Evolutionary conservation across 371 early-diverging fungal species (phyloP), one percentile per base, ranked within the genome.

Genomic region (Dichotomocladium elegans): DNA sequence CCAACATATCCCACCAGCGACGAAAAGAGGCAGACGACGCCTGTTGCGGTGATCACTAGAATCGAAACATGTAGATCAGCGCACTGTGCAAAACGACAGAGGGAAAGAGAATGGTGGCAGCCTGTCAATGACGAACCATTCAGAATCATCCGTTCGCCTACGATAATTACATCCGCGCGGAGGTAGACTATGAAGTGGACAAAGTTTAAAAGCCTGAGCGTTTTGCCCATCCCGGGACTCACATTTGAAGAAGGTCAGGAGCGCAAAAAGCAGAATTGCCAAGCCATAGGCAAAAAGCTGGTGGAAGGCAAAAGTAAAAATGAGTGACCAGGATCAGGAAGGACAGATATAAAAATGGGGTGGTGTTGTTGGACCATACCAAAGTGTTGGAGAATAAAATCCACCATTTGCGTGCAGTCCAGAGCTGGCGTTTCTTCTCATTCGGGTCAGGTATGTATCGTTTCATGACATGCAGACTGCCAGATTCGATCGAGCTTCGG

Each of bases 381-480:
- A 81, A 22, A 6, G 79, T 78, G 40, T 83, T 83, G 10, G 79
- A 54, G 9, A 80, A 37, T 3, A 81, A 57, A 7, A 83, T 53
- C 61, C 72, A 65, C 64, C 74, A 68, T 43, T 83, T 83, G 30
- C 77, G 79, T 24, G 56, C 40, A 2, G 81, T 75, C 83, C 83
- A 83, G n/a, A 72, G 60, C 35, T 66, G 64, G 37, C 58, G 65
- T 49, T 70, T 68, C 29, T 64, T 68, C 17, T 46, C 35, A 6
- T 55, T 29, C 3, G 65, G 55, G 56, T 73, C 68, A 2, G 61
- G 58, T 5, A 44, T 35, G 33, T 63, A 64, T 29, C 70, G 53
- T 47, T 77, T 77, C 53, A 74, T 60, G 14, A 64, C 49, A 41
- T 77, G 77, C 9, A 48, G 24, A 24, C 49, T 48, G n/a, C 22